A percentile compares a stretch with the other conserved stretches of the same genome.
Conservation (phyloP, 2,329 filamentous ascomycete species). For the Monascus ruber region DNA sequence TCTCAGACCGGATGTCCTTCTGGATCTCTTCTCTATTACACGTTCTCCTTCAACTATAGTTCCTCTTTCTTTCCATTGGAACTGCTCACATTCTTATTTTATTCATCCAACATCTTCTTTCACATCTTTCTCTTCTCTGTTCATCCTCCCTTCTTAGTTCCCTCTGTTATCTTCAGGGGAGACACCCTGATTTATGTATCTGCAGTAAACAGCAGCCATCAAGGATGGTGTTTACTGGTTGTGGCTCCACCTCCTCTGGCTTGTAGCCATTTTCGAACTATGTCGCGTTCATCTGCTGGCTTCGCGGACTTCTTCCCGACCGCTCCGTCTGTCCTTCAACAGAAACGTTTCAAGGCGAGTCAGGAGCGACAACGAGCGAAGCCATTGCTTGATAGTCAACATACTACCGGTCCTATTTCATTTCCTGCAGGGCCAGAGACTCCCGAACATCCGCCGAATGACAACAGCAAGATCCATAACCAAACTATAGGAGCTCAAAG, state of each 20-base stretch:
- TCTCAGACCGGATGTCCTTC: no score
- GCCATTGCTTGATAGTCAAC: slow-evolving; percentile 19
- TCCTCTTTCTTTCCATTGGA: no score
- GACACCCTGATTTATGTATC: no score
- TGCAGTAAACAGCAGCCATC: slow-evolving; percentile 4
- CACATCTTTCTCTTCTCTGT: no score
- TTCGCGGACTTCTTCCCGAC: slow-evolving; percentile 81
- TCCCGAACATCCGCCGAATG: slow-evolving; percentile 5
- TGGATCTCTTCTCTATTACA: no score
- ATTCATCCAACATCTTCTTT: no score
- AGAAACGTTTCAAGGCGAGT: slow-evolving; percentile 37
- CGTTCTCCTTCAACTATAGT: no score
- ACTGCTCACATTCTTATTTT: no score
- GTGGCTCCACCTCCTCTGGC: slow-evolving; percentile 22
- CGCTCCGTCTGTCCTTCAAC: slow-evolving; percentile 53
- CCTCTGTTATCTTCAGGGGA: no score
- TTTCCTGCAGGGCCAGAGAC: slow-evolving; percentile 4
- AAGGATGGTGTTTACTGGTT: slow-evolving; percentile 31
- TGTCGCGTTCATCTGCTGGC: slow-evolving; percentile 71
- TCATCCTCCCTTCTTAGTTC: no score
- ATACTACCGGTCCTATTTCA: slow-evolving; percentile 6
- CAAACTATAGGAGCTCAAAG: slow-evolving; percentile 6
- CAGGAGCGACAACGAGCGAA: slow-evolving; percentile 52
- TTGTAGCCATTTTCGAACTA: slow-evolving; percentile 42
- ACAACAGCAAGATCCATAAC: slow-evolving; percentile 7